These are phyloP conservation scores for Diaporthe batatas DNA, from an alignment of 2,329 filamentous ascomycete genomes.

Conservation along the genomic window DNA sequence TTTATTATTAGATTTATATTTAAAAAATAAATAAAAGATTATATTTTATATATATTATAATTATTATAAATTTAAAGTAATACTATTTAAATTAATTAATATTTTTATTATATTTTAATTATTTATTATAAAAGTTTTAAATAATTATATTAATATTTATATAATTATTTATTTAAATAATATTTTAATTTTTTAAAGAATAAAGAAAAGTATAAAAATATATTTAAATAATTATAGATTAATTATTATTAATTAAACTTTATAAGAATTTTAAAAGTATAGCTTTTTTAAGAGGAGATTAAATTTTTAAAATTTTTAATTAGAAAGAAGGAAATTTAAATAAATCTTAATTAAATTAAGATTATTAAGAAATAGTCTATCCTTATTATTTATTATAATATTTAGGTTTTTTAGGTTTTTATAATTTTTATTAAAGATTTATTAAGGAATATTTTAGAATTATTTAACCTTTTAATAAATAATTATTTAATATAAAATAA, in stretches of 20 bases:
- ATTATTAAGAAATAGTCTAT: not conserved
- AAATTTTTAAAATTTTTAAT: not conserved
- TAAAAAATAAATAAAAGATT: not conserved
- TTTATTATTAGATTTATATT: not conserved
- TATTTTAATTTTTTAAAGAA: not conserved
- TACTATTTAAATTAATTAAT: not conserved
- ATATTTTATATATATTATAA: not conserved
- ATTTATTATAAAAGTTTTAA: not conserved
- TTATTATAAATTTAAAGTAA: not conserved
- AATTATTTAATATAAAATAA: not conserved
- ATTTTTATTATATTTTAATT: not conserved
- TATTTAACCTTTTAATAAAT: not conserved
- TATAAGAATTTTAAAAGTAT: not conserved
- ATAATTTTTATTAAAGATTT: not conserved
- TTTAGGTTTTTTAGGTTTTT: not conserved
- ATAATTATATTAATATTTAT: not conserved
- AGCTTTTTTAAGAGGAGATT: not conserved
- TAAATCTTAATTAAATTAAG: not conserved
- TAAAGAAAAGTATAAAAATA: not conserved
- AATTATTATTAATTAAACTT: not conserved
- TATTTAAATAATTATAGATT: not conserved
- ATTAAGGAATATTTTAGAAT: not conserved
- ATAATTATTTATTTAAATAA: conserved; percentile 5
- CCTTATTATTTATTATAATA: not conserved
- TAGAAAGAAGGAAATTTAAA: not conserved